Evolutionary conservation across 2,329 filamentous ascomycete species (phyloP).

Genomic region (Didymella pinodella): DNA sequence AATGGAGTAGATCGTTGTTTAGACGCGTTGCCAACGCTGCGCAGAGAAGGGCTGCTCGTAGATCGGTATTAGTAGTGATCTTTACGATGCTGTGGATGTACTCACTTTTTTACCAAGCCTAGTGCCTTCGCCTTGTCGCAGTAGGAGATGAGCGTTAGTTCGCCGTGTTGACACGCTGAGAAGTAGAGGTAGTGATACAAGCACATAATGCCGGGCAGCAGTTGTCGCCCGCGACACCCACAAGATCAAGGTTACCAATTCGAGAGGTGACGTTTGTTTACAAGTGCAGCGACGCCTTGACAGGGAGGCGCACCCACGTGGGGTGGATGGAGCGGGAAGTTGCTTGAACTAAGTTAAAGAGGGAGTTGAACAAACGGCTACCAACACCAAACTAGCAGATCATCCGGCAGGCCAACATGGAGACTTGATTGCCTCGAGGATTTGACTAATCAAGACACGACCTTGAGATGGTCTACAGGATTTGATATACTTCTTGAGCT

Average conservation of each 20-base stretch:
- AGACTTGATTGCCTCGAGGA: neutral
- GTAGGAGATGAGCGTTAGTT: slow-evolving; percentile 42
- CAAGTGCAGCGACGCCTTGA: neutral
- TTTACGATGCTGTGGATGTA: neutral
- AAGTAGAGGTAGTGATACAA: slow-evolving; percentile 47
- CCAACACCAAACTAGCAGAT: neutral
- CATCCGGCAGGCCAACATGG: no score
- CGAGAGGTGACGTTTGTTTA: neutral
- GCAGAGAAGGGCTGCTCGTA: slow-evolving; percentile 31
- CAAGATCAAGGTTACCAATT: slow-evolving; percentile 12
- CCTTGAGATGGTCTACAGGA: neutral
- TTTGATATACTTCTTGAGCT: neutral
- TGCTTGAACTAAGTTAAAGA: slow-evolving; percentile 1
- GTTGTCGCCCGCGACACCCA: slow-evolving; percentile 18
- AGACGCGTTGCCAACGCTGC: slow-evolving; percentile 11
- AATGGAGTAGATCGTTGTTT: slow-evolving; percentile 4
- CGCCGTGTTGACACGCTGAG: slow-evolving; percentile 43
- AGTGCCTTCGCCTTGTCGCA: slow-evolving; percentile 42
- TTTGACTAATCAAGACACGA: neutral
- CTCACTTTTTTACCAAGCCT: slow-evolving; percentile 31
- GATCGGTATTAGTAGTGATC: no score
- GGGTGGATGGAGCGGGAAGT: neutral
- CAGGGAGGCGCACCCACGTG: neutral
- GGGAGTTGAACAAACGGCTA: neutral
- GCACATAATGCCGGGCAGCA: slow-evolving; percentile 42